Conservation (phyloP, 768 basidiomycete species). For the Trametes cubensis region DNA sequence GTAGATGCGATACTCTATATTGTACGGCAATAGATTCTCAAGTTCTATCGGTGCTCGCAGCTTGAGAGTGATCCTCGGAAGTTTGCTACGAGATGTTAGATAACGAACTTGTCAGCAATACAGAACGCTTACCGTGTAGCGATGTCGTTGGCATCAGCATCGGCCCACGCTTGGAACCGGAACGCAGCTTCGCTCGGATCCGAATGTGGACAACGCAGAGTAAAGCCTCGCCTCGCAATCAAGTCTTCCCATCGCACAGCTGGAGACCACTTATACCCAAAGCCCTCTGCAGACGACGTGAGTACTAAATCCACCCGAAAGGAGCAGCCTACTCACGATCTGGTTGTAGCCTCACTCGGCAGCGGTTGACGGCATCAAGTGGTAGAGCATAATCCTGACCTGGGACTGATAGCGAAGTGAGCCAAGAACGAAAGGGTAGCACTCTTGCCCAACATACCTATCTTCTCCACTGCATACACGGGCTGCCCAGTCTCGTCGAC, state of each 20-base stretch:
- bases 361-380: conserved; percentile 82
- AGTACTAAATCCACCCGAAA: background rate
- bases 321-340: conserved; percentile 66
- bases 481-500: conserved; percentile 86
- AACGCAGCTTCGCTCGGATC: conserved; percentile 86
- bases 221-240: conserved; percentile 64
- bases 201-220: conserved; percentile 82
- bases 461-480: conserved; percentile 78
- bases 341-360: conserved; percentile 84
- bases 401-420: conserved; percentile 50
- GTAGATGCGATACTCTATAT: conserved; percentile 93
- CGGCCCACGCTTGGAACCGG: conserved; percentile 90
- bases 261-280: conserved; percentile 92
- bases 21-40: conserved; percentile 93
- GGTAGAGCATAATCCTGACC: conserved; percentile 89
- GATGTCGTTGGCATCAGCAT: conserved; percentile 66
- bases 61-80: conserved; percentile 82
- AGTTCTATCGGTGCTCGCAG: conserved; percentile 93
- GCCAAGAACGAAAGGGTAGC: background rate
- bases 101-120: background rate
- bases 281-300: conserved; percentile 68
- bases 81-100: conserved; percentile 53
- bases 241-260: conserved; percentile 91
- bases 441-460: conserved; percentile 48
- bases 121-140: conserved; percentile 51